Evolutionary conservation across 2,329 filamentous ascomycete species (phyloP), one percentile per base, ranked within the genome.

Genomic region (Malbranchea cinnamomea): DNA sequence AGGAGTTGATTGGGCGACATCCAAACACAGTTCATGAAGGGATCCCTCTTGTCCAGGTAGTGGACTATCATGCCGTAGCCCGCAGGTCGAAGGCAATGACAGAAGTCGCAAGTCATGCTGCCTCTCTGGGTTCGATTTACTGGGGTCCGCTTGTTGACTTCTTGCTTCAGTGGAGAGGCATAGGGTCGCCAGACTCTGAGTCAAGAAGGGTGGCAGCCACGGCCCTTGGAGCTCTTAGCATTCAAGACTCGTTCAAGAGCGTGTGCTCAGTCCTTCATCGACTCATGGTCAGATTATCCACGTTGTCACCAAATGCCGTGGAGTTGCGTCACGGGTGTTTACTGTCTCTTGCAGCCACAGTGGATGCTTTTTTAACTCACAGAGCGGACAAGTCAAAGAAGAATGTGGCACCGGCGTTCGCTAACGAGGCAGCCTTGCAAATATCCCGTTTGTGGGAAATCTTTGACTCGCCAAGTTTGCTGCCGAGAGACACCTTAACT

Each of bases 41-140:
- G 0, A 95, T 98, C 33, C 57, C 72, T 23, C 65, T 95, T 2
- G 83, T 95, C 0, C 89, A 95, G 48, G 68, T 71, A 2, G 81
- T 95, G 1, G 89, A 98, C 48, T 98, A 94, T 47, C 84, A 93
- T 49, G 72, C 82, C 21, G 84, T 98, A 12, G 87, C 89, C 2
- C 67, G 91, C n/a, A 70, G 87, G 14, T 77, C 79, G 10, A 70
- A 81, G 40, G 87, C 85, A 3, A 76, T 93, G 44, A 67, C 74
- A 23, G 71, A 85, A 26, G 82, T 95, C 7, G 74, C 81, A 0
- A 58, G 72, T 8, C 66, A 67, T 21, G 78, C 78, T 1, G 71
- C 80, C 0, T 60, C 57, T n/a, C 57, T 95, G 4, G 70, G 74
- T 17, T 43, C 49, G 6, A 47, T 60, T 1, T 82, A 80, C 38